A percentile compares a stretch with the other conserved stretches of the same genome.
Conservation (phyloP, 768 basidiomycete species). For the Leccinum subgranulosum region DNA sequence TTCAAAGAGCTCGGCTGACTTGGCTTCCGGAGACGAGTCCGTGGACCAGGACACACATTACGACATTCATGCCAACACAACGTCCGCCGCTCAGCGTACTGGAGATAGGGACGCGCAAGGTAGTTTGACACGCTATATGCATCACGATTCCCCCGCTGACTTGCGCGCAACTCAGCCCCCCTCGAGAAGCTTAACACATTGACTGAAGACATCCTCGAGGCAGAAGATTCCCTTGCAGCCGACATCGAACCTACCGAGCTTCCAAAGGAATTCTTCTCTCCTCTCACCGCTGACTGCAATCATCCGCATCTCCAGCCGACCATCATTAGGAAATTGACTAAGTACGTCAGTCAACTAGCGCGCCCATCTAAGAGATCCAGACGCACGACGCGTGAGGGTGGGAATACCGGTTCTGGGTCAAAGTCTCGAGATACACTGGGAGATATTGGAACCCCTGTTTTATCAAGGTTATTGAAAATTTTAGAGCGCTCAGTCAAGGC, state of each 20-base stretch:
- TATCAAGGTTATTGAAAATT: constrained; percentile 70
- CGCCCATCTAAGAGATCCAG: constrained; percentile 67
- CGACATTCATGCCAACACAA: constrained; percentile 33
- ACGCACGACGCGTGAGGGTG: constrained; percentile 38
- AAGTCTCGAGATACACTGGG: constrained; percentile 55
- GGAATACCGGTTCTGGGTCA: constrained; percentile 34
- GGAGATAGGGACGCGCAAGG: constrained; percentile 79
- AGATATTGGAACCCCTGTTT: constrained; percentile 59
- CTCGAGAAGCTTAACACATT: constrained; percentile 73
- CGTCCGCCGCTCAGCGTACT: constrained; percentile 55
- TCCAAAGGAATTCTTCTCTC: constrained; percentile 62
- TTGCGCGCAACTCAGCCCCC: constrained; percentile 41
- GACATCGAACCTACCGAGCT: constrained; percentile 52
- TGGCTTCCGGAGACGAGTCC: constrained; percentile 54
- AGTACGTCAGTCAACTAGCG: constrained; percentile 63
- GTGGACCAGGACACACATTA: constrained; percentile 38
- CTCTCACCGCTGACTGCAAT: constrained; percentile 51
- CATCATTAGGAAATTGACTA: constrained; percentile 65
- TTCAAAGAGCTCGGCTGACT: constrained; percentile 32
- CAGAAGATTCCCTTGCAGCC: constrained; percentile 66
- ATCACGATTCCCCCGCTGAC: background rate
- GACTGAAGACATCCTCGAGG: constrained; percentile 83
- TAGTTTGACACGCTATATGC: constrained; percentile 22
- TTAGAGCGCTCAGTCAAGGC: constrained; percentile 76
- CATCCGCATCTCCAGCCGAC: constrained; percentile 58